phyloP scores from a whole-genome alignment of 2,329 filamentous ascomycete genomes.

The Celoporthe dispersa region DNA sequence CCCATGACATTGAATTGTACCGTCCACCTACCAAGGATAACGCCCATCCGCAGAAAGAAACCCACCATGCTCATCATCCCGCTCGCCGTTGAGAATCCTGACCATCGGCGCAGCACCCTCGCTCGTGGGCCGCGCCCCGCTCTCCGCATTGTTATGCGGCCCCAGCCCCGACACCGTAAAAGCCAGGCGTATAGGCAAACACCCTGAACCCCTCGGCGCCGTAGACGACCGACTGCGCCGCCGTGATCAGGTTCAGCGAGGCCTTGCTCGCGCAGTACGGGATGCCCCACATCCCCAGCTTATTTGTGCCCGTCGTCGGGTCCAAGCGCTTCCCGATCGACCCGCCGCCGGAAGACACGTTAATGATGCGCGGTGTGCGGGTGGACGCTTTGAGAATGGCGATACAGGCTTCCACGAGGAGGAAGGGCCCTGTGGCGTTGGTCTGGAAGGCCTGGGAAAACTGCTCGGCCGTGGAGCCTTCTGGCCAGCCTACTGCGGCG shows the following conservation, averaged over 20 bases:
- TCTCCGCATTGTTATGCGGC: neutral
- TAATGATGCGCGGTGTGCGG: constrained; percentile 1
- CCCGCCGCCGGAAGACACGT: constrained; percentile 5
- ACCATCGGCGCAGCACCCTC: constrained; percentile 6
- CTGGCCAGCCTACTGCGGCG: neutral
- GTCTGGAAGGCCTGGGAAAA: neutral
- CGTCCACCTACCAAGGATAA: neutral
- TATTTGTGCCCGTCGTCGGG: neutral
- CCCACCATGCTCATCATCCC: constrained; percentile 10
- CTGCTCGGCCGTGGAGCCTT: neutral
- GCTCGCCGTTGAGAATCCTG: neutral
- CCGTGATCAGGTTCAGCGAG: constrained; percentile 7
- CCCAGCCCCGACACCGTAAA: constrained; percentile 6
- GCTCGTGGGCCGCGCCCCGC: constrained; percentile 1
- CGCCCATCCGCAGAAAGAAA: neutral
- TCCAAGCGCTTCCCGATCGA: constrained; percentile 7
- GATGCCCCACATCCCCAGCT: constrained; percentile 11
- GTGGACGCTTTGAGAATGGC: constrained; percentile 4
- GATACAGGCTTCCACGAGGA: constrained; percentile 5
- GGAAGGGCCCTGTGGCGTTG: constrained; percentile 8
- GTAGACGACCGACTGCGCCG: constrained; percentile 5
- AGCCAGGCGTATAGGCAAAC: constrained; percentile 8
- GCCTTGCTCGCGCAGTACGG: constrained; percentile 12
- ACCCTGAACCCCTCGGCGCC: constrained; percentile 1
- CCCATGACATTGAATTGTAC: neutral